Conservation (phyloP, 75 land plant species). For the Pinus albicaulis region DNA sequence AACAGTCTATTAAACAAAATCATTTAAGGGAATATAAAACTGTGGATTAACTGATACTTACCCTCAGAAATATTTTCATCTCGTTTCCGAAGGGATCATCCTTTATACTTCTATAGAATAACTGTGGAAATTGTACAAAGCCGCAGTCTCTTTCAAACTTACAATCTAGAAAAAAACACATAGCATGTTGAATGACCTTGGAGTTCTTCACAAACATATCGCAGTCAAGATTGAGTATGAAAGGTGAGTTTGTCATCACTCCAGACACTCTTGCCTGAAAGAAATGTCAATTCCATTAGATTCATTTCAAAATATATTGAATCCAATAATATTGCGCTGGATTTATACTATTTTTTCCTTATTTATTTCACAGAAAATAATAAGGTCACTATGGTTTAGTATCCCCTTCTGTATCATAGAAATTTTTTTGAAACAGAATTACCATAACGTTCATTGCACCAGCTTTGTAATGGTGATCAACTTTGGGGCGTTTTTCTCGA, state of each 20-base stretch:
- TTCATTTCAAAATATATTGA: not conserved
- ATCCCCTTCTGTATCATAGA: no score
- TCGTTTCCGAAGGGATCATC: conserved; percentile 27
- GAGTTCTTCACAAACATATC: conserved; percentile 28
- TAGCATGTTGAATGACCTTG: conserved; percentile 17
- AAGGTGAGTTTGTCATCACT: conserved; percentile 9
- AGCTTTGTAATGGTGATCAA: conserved; percentile 51
- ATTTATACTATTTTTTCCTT: no score
- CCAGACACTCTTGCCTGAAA: not conserved
- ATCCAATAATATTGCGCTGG: not conserved
- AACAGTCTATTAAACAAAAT: no score
- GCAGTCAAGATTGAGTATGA: conserved; percentile 12
- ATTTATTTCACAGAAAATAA: no score
- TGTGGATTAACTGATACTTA: not conserved
- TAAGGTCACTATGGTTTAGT: no score
- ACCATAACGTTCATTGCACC: conserved; percentile 65
- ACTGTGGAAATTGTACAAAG: conserved; percentile 29
- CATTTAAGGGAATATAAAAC: no score
- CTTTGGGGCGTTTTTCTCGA: conserved; percentile 41
- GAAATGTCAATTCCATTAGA: not conserved
- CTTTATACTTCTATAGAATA: conserved; percentile 12
- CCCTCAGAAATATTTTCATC: not conserved
- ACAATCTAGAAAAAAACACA: conserved; percentile 22
- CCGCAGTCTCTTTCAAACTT: conserved; percentile 9
- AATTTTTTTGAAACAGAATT: not conserved